Conservation (phyloP, 2,329 filamentous ascomycete species). For the Gyromitra esculenta region DNA sequence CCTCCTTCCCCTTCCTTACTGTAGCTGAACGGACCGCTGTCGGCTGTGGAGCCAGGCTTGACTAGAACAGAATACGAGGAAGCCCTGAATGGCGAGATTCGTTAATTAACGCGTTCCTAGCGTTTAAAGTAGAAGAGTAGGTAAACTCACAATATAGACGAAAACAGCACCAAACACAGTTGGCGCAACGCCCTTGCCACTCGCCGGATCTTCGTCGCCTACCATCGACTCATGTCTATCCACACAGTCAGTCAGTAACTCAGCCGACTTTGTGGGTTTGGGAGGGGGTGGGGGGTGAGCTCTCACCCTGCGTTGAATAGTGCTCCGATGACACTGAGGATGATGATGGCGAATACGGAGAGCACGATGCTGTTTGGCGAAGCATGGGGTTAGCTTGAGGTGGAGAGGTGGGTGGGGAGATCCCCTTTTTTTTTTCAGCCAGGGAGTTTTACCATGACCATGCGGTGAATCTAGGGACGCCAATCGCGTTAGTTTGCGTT, state of each 20-base stretch:
- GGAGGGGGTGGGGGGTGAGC: background rate
- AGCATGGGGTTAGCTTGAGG: background rate
- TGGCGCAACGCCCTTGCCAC: constrained; percentile 79
- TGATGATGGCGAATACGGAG: constrained; percentile 72
- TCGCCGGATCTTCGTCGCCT: constrained; percentile 75
- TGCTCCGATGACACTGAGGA: constrained; percentile 71
- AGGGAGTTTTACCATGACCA: constrained; percentile 61
- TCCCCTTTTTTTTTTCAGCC: background rate
- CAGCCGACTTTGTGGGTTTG: background rate
- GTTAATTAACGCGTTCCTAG: background rate
- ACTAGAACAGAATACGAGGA: constrained; percentile 52
- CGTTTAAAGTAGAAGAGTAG: background rate
- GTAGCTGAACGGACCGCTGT: constrained; percentile 47
- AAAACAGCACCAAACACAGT: constrained; percentile 89
- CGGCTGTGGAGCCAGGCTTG: constrained; percentile 54
- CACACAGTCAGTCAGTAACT: constrained; percentile 7
- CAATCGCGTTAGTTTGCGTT: constrained; percentile 31
- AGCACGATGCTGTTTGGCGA: constrained; percentile 69
- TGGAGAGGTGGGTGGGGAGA: background rate
- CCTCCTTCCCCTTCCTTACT: background rate
- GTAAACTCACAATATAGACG: constrained; percentile 78
- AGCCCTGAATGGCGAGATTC: constrained; percentile 22
- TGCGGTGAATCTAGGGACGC: constrained; percentile 45
- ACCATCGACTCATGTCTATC: constrained; percentile 81
- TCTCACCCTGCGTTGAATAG: constrained; percentile 72